These are phyloP conservation scores for Graphilbum fragrans DNA, from an alignment of 2,329 filamentous ascomycete species.

Conservation along the genomic window DNA sequence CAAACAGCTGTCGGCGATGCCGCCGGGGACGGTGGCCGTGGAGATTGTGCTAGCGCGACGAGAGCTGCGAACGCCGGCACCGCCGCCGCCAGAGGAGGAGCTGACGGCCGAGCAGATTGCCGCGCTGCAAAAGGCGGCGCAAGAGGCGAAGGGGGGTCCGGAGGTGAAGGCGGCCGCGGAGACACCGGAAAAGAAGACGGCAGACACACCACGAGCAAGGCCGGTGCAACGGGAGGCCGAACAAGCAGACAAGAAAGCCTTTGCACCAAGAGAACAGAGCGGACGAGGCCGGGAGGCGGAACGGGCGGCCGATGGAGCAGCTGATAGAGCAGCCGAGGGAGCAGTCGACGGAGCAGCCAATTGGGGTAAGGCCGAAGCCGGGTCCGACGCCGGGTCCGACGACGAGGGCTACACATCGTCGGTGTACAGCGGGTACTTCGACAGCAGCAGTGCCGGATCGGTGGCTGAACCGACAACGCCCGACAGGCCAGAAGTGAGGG, in stretches of 20 bases:
- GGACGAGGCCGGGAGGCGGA: neutral
- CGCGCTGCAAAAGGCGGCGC: neutral
- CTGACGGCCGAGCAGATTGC: constrained; percentile 3
- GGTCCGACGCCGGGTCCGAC: neutral
- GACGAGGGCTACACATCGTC: constrained; percentile 6
- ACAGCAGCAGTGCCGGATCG: too few relatives aligned
- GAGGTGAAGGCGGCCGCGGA: neutral
- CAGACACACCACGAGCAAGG: neutral
- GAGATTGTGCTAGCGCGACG: constrained; percentile 41
- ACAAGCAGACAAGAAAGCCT: too few relatives aligned
- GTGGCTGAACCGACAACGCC: too few relatives aligned
- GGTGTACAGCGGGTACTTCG: constrained; percentile 1
- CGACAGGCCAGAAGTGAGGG: too few relatives aligned
- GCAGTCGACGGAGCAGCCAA: neutral
- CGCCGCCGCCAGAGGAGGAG: constrained; percentile 2
- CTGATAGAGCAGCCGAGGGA: neutral
- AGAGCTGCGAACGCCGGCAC: constrained; percentile 24
- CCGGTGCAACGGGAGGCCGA: neutral
- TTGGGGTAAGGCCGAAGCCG: too few relatives aligned
- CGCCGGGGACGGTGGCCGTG: constrained; percentile 33
- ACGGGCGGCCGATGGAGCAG: too few relatives aligned
- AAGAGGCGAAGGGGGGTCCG: neutral
- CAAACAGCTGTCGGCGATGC: constrained; percentile 23
- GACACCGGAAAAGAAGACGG: neutral
- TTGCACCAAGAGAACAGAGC: neutral